Conservation (phyloP, 768 basidiomycete species). For the Suillus brevipes region DNA sequence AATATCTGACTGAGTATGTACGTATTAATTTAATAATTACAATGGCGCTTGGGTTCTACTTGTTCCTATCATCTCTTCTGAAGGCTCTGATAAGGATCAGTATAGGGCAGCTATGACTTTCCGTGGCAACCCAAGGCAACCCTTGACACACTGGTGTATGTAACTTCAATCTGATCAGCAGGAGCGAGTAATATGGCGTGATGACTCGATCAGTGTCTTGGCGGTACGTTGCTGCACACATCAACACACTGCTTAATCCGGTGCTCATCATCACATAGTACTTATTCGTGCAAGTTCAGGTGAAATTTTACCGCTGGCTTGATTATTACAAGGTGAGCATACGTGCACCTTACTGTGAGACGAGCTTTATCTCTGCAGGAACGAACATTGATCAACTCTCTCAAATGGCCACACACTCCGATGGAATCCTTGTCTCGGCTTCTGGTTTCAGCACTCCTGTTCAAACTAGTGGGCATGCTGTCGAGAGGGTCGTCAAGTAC, state of each 20-base stretch:
- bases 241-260: neutral
- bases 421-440: slow-evolving; percentile 6
- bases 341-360: neutral
- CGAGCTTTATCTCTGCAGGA: neutral
- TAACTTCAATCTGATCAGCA: neutral
- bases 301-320: neutral
- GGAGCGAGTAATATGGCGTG: neutral
- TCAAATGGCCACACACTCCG: slow-evolving; percentile 9
- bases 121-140: neutral
- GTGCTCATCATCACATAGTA: neutral
- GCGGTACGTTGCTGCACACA: neutral
- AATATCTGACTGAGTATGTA: neutral
- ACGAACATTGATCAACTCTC: neutral
- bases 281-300: neutral
- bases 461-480: neutral
- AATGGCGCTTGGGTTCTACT: neutral
- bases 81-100: neutral
- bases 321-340: neutral
- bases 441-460: neutral
- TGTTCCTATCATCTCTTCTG: neutral
- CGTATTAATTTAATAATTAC: neutral
- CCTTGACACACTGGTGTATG: neutral
- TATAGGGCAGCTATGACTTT: neutral
- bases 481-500: slow-evolving; percentile 8
- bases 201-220: neutral